Base-by-base conservation (phyloP, 2,329 filamentous ascomycete species). In the Cladosporium sp. region DNA sequence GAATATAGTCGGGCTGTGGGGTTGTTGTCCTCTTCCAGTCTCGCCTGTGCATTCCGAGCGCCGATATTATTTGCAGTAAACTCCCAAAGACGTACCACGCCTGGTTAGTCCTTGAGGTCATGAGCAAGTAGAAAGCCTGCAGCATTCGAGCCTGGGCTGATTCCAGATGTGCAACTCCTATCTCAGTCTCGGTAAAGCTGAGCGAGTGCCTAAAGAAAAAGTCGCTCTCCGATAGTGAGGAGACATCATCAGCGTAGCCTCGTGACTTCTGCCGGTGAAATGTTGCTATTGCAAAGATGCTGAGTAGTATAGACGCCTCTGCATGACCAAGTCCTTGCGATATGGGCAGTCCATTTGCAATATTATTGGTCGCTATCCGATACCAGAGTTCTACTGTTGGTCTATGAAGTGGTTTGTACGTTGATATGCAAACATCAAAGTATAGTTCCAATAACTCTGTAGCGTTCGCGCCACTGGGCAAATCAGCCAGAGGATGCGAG, bases 381-480 rank as follows among this genome's bases (percentile, higher is more conserved):
- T 75, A 70, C 84, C 85, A 87, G 0, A 68, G 62, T 55, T 85
- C 81, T 0, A 86, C 81, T 2, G 82, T 84, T 0, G 84, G 83
- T 0, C 84, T 78, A 71, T 88, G 85, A 21, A 88, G 71, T 65
- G 87, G 85, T 5, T 86, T 81, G 69, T 88, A 87, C 0, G 86
- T 88, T 0, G 86, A 84, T 24, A 86, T 84, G 7, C 85, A 86
- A 66, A 85, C 86, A 58, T 88, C 85, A 68, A 88, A 88, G 64
- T 88, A 88, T 8, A 85, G 77, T 6, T 80, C 78, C 5, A 88
- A 75, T 2, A 87, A 70, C 26, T 81, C 79, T 74, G 77, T 60
- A 44, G 81, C 77, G 54, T 80, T 44, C 18, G 41, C 15, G 18
- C 55, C 57, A 14, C 34, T 44, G 5, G 63, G 63, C 65, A 4